Conservation (phyloP, 768 basidiomycete species). For the Boletus bicolor region DNA sequence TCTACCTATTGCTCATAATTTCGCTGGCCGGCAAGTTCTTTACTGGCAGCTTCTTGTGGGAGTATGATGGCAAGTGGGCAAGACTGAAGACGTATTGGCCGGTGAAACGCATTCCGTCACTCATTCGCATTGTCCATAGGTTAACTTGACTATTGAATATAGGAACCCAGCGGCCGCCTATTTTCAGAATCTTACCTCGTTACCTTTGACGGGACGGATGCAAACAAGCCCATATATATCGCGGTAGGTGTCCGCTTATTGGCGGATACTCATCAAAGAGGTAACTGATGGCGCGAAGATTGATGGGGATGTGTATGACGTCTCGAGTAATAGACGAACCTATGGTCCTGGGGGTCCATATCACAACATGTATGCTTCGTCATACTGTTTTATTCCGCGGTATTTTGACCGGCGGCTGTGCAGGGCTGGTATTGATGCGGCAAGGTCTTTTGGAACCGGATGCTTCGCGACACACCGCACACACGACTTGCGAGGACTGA, state of each 20-base stretch:
- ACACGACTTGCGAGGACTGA: slow-evolving; percentile 84
- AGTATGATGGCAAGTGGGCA: slow-evolving; percentile 64
- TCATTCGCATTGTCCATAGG: background rate
- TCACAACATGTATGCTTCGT: slow-evolving; percentile 54
- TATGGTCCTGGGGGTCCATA: slow-evolving; percentile 92
- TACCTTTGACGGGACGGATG: slow-evolving; percentile 66
- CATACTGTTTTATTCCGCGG: slow-evolving; percentile 12
- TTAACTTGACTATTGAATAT: background rate
- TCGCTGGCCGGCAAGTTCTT: slow-evolving; percentile 76
- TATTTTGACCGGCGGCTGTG: slow-evolving; percentile 27
- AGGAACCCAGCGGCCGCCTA: slow-evolving; percentile 56
- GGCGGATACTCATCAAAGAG: slow-evolving; percentile 1
- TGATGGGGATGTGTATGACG: slow-evolving; percentile 91
- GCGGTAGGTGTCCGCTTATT: slow-evolving; percentile 52
- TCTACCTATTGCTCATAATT: slow-evolving; percentile 51
- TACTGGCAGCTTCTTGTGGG: slow-evolving; percentile 86
- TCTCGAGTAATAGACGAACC: slow-evolving; percentile 65
- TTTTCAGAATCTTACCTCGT: slow-evolving; percentile 74
- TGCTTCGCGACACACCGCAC: slow-evolving; percentile 91
- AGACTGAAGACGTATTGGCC: slow-evolving; percentile 62
- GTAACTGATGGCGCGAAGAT: slow-evolving; percentile 48
- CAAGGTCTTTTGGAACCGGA: slow-evolving; percentile 88
- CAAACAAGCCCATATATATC: slow-evolving; percentile 71
- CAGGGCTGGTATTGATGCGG: slow-evolving; percentile 85
- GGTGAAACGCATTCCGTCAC: slow-evolving; percentile 34